phyloP scores from a whole-genome alignment of 495 filamentous ascomycete species.

The Xylaria curta region DNA sequence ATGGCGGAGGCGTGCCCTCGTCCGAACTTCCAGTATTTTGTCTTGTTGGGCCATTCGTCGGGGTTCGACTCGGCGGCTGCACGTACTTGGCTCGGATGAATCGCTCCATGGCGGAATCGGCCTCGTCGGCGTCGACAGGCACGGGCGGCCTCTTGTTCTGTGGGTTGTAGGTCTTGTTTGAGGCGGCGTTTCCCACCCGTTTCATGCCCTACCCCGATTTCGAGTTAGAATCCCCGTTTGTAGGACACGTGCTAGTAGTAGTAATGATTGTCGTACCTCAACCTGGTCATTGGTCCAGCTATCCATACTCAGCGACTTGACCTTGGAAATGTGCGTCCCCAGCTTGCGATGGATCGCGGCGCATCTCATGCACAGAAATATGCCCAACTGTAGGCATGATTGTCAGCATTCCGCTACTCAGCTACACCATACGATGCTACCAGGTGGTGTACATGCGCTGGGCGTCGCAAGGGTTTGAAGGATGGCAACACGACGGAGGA shows the following conservation, averaged over 20 bases:
- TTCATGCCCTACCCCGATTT: conserved; percentile 76
- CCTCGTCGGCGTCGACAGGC: conserved; percentile 88
- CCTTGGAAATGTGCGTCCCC: conserved; percentile 96
- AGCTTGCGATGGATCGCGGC: conserved; percentile 94
- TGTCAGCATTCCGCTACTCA: conserved; percentile 3
- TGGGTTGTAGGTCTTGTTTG: conserved; percentile 89
- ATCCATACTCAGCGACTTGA: conserved; percentile 98
- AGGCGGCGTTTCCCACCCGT: conserved; percentile 80
- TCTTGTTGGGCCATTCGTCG: conserved; percentile 43
- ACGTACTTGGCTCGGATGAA: conserved; percentile 96
- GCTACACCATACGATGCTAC: neutral
- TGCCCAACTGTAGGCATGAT: conserved; percentile 69
- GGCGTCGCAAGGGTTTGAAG: conserved; percentile 1
- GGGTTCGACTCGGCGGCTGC: conserved; percentile 40
- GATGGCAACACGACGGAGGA: neutral
- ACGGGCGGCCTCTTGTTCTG: conserved; percentile 78
- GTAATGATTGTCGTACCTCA: conserved; percentile 65
- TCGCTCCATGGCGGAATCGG: conserved; percentile 89
- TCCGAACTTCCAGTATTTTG: conserved; percentile 58
- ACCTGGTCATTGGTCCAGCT: conserved; percentile 95
- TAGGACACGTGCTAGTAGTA: neutral
- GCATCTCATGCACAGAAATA: conserved; percentile 98
- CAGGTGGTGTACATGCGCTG: neutral
- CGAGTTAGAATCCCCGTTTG: conserved; percentile 20
- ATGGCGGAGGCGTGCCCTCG: conserved; percentile 70